Evolutionary conservation across 2,329 filamentous ascomycete genomes (phyloP), one percentile per base, ranked within the genome.

Genomic region (Sporothrix protearum): DNA sequence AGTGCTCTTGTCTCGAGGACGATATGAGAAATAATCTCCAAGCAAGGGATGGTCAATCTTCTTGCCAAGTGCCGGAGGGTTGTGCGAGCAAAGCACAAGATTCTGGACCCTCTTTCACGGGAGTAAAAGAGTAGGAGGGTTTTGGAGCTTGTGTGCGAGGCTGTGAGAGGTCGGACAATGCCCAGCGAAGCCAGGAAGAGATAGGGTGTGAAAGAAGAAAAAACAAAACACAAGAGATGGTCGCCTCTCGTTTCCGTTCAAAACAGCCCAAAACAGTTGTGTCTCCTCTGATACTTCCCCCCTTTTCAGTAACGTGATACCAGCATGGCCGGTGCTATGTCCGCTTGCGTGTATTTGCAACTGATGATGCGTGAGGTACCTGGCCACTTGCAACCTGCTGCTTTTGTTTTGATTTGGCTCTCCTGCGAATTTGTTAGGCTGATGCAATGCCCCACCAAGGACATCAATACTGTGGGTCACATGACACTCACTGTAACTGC

Each of bases 291-390:
- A 22, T 25, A 14, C 22, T 67, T 25, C 57, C 69, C 57, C 71
- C 68, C 61, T 7, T 57, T 66, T 64, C 30, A 73, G 71, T 71
- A 71, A 71, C 69, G 68, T 71, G 55, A 69, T 71, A 71, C 69
- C 64, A 63, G 53, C 51, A 61, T 68, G 28, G n/a, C 63, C 42
- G 16, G 53, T 25, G 30, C 12, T 22, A 28, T 61, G 39, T 55
- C 51, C 36, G 36, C 51, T 53, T 51, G 25, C n/a, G 51, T 68
- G 64, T 67, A 30, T 57, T 55, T 57, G 69, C 53, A 64, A 39
- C 19, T n/a, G 47, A 25, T 25, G 71, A 30, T 22, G 36, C 69
- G 68, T 36, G 61, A 59, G 61, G n/a, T 49, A n/a, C 25, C 45
- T 69, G 45, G 33, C 51, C 53, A 57, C 47, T 49, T 55, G n/a